Conservation (phyloP, 495 filamentous ascomycete genomes). For the Amniculicola lignicola region DNA sequence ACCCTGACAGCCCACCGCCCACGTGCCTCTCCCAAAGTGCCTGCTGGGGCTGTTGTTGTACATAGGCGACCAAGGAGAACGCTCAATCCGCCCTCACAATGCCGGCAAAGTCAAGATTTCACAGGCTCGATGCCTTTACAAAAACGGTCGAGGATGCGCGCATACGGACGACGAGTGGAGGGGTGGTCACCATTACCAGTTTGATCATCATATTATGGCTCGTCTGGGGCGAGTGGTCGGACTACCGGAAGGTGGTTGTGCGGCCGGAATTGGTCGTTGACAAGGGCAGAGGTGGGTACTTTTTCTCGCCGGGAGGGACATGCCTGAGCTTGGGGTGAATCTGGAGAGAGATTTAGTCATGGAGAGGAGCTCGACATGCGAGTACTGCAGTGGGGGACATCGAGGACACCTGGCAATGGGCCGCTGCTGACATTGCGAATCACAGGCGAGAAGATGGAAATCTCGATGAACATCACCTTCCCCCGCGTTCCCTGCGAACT, state of each 20-base stretch:
- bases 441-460: conserved; percentile 93
- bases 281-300: conserved; percentile 77
- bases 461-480: conserved; percentile 96
- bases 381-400: too few relatives aligned
- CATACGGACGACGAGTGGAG: conserved; percentile 93
- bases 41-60: too few relatives aligned
- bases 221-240: conserved; percentile 91
- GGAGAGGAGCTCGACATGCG: too few relatives aligned
- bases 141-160: conserved; percentile 98
- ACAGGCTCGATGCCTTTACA: conserved; percentile 93
- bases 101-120: conserved; percentile 79
- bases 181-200: conserved; percentile 88
- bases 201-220: conserved; percentile 83
- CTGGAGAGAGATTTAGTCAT: too few relatives aligned
- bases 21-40: too few relatives aligned
- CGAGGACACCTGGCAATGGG: too few relatives aligned
- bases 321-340: too few relatives aligned
- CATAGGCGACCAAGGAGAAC: too few relatives aligned
- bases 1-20: too few relatives aligned
- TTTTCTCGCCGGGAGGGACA: too few relatives aligned
- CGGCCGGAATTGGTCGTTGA: conserved; percentile 93
- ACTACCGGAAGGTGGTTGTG: conserved; percentile 83
- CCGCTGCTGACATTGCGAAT: conserved; percentile 11
- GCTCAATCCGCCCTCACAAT: conserved; percentile 41
- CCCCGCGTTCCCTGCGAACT: conserved; percentile 92